These are phyloP conservation scores for Spathaspora passalidarum DNA, from an alignment of 805 yeast species.

Conservation along the genomic window DNA sequence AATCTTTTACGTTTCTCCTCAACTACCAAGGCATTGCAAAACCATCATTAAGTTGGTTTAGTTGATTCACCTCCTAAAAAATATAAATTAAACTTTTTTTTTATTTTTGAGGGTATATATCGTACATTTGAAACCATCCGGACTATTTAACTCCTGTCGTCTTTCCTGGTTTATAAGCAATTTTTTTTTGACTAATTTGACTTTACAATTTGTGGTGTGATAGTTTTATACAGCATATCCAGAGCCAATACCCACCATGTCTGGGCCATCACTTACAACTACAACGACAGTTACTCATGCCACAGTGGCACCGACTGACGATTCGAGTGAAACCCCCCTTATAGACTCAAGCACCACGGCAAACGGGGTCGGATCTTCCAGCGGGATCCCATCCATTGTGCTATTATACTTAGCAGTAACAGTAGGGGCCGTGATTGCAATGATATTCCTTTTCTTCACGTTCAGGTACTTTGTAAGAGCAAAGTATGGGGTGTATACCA, in stretches of 20 bases:
- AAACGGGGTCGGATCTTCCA: not conserved
- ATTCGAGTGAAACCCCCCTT: not conserved
- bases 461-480: conserved; percentile 58
- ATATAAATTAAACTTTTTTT: no score
- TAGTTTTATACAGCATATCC: not conserved
- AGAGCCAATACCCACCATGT: not conserved
- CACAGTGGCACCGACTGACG: not conserved
- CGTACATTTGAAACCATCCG: no score
- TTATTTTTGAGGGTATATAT: no score
- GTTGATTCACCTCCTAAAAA: no score
- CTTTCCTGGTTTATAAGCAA: no score
- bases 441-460: conserved; percentile 57
- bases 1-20: not conserved
- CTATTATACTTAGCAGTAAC: conserved; percentile 62
- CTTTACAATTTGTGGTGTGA: no score
- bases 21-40: not conserved
- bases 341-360: not conserved
- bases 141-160: no score
- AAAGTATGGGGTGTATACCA: conserved; percentile 47
- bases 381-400: conserved; percentile 50
- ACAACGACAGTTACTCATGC: not conserved
- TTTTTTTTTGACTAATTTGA: no score
- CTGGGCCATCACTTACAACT: not conserved
- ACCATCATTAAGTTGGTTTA: no score
- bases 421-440: conserved; percentile 57